A percentile compares a stretch with the other conserved stretches of the same genome.
phyloP scores from a whole-genome alignment of 2,329 filamentous ascomycete genomes.

The Apiospora marii region DNA sequence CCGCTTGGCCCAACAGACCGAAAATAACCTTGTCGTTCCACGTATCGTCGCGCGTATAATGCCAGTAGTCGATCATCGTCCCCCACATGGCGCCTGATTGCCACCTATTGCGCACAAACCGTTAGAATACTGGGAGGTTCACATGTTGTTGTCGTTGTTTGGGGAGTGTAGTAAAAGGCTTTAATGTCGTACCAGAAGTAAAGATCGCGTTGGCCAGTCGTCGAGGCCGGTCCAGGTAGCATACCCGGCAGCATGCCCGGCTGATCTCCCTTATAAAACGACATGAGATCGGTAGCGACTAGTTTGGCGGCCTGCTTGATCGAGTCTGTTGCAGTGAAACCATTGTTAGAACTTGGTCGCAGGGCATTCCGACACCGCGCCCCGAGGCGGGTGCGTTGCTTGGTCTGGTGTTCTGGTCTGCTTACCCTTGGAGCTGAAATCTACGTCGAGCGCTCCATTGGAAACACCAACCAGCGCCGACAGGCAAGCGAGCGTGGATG shows the following conservation, averaged over 20 bases:
- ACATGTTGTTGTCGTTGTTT: not conserved
- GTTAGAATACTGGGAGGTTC: slow-evolving; percentile 23
- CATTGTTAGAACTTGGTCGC: slow-evolving; percentile 12
- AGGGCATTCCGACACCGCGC: too few relatives aligned
- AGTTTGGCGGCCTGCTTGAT: slow-evolving; percentile 55
- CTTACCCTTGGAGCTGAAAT: slow-evolving; percentile 12
- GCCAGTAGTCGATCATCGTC: slow-evolving; percentile 62
- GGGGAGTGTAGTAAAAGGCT: slow-evolving; percentile 21
- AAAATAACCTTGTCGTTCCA: slow-evolving; percentile 56
- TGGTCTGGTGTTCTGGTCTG: not conserved
- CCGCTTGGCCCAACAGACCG: slow-evolving; percentile 53
- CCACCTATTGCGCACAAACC: slow-evolving; percentile 59
- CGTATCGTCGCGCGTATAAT: slow-evolving; percentile 58
- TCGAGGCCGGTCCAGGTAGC: slow-evolving; percentile 58
- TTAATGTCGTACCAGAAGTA: slow-evolving; percentile 67
- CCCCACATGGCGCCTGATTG: slow-evolving; percentile 62
- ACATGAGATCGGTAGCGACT: slow-evolving; percentile 59
- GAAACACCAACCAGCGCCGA: slow-evolving; percentile 9
- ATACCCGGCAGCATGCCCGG: slow-evolving; percentile 62
- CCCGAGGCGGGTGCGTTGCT: not conserved
- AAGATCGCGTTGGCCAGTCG: slow-evolving; percentile 47
- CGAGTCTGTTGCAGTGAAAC: slow-evolving; percentile 46
- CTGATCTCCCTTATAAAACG: slow-evolving; percentile 59
- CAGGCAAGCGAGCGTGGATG: slow-evolving; percentile 16
- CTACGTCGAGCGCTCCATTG: slow-evolving; percentile 9